Conservation (phyloP, 148 eudicot species). For the Rhododendron williamsianum region DNA sequence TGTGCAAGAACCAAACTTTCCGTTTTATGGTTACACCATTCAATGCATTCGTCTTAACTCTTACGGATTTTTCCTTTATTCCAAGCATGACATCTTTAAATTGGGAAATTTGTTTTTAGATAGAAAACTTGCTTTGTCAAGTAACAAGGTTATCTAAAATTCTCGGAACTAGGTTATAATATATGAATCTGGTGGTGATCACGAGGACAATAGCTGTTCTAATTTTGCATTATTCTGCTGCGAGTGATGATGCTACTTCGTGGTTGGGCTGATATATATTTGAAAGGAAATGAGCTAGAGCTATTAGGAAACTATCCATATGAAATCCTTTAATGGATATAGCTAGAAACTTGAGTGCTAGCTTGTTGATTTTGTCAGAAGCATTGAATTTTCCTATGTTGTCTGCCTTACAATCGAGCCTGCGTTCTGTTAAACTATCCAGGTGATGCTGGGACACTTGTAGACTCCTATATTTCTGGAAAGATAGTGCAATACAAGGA, state of each 20-base stretch:
- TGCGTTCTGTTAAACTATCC: slow-evolving; percentile 15
- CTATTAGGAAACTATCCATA: not conserved
- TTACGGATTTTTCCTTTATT: not conserved
- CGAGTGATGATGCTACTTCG: not conserved
- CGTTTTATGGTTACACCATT: not conserved
- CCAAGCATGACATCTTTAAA: not conserved
- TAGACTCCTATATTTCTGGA: slow-evolving; percentile 85
- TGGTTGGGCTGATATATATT: not conserved
- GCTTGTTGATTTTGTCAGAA: not conserved
- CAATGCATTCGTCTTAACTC: not conserved
- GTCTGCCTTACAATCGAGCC: not conserved
- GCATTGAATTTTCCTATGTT: not conserved
- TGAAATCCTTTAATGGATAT: not conserved
- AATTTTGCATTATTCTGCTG: not conserved
- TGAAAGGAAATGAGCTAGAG: not conserved
- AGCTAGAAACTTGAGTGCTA: not conserved
- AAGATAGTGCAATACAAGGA: slow-evolving; percentile 87
- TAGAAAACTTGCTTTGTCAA: not conserved
- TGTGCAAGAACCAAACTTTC: not conserved
- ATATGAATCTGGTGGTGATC: not conserved
- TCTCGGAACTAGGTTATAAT: not conserved
- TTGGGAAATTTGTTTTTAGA: too few species aligned
- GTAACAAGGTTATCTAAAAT: not conserved
- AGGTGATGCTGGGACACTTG: slow-evolving; percentile 84
- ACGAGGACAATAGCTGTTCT: not conserved